phyloP scores from a whole-genome alignment of 257 asterid genomes.

The Primulina huaijiensis region DNA sequence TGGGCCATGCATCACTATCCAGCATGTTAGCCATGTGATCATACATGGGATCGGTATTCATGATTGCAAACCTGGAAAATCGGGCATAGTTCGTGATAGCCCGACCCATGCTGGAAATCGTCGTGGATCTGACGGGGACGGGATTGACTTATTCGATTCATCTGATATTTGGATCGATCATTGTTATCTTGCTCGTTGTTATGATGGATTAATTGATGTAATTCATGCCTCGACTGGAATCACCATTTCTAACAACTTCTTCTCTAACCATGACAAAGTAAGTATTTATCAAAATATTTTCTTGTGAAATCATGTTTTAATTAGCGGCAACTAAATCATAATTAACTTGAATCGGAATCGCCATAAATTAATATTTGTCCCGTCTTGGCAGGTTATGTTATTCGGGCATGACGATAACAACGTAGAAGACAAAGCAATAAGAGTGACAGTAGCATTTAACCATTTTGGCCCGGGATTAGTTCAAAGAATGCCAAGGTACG shows the following conservation, averaged over 20 bases:
- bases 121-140: constrained; percentile 74
- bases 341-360: background rate
- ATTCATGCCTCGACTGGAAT: constrained; percentile 74
- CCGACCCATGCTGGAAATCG: constrained; percentile 57
- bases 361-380: background rate
- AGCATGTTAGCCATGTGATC: constrained; percentile 51
- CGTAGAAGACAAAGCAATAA: constrained; percentile 53
- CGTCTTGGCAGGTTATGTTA: constrained; percentile 45
- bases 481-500: constrained; percentile 82
- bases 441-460: constrained; percentile 76
- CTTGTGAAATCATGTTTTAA: background rate
- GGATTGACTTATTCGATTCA: constrained; percentile 52
- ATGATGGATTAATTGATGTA: constrained; percentile 76
- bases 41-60: constrained; percentile 76
- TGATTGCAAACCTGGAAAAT: constrained; percentile 67
- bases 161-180: constrained; percentile 78
- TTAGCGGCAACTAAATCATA: background rate
- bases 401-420: constrained; percentile 67
- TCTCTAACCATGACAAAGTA: constrained; percentile 84
- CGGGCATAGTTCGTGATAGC: constrained; percentile 53
- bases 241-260: constrained; percentile 81
- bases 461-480: constrained; percentile 83
- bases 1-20: constrained; percentile 81
- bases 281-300: background rate
- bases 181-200: constrained; percentile 55